Evolutionary conservation across 768 basidiomycete genomes (phyloP).

Genomic region (Termitomyces sp.): DNA sequence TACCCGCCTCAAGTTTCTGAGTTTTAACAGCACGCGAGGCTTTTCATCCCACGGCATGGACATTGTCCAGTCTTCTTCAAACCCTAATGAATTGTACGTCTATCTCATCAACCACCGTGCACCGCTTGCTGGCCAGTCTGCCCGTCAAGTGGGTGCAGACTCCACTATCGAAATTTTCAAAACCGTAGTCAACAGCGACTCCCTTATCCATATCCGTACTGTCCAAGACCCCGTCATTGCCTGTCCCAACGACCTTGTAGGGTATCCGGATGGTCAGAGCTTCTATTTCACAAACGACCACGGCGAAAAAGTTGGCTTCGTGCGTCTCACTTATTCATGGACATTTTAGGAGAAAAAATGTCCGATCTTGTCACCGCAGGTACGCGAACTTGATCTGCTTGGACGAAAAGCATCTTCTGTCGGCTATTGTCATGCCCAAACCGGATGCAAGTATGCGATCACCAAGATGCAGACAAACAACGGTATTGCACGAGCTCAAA

Average conservation of each 20-base stretch:
- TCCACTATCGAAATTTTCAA: slow-evolving; percentile 69
- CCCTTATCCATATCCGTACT: slow-evolving; percentile 51
- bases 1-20: slow-evolving; percentile 38
- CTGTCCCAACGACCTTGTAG: slow-evolving; percentile 72
- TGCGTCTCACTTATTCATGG: slow-evolving; percentile 24
- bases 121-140: slow-evolving; percentile 33
- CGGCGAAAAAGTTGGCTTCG: slow-evolving; percentile 46
- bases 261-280: slow-evolving; percentile 54
- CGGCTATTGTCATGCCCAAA: slow-evolving; percentile 56
- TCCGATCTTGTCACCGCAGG: slow-evolving; percentile 9
- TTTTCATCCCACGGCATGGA: slow-evolving; percentile 67
- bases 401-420: slow-evolving; percentile 37
- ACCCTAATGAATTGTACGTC: slow-evolving; percentile 49
- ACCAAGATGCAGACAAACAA: slow-evolving; percentile 48
- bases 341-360: neutral
- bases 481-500: slow-evolving; percentile 53
- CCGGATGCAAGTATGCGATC: slow-evolving; percentile 58
- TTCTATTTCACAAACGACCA: slow-evolving; percentile 73
- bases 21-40: slow-evolving; percentile 35
- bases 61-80: slow-evolving; percentile 46
- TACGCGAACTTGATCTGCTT: slow-evolving; percentile 22
- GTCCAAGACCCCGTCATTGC: slow-evolving; percentile 48
- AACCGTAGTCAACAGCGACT: slow-evolving; percentile 37
- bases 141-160: slow-evolving; percentile 54
- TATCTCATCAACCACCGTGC: slow-evolving; percentile 71